These are phyloP conservation scores for Acarospora socialis DNA, from an alignment of 2,329 filamentous ascomycete genomes.

Conservation along the genomic window DNA sequence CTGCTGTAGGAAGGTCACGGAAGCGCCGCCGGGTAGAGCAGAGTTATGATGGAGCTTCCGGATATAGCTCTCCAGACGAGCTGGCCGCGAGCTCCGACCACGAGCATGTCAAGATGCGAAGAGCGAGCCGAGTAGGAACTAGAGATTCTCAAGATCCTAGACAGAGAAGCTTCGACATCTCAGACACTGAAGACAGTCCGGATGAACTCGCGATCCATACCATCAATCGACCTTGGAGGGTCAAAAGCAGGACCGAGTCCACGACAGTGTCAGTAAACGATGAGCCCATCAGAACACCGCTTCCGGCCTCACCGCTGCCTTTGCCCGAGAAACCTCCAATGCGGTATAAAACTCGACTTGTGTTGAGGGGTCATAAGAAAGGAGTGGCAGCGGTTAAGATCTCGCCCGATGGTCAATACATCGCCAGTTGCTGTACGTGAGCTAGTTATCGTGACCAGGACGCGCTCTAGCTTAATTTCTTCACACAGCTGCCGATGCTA, in stretches of 20 bases:
- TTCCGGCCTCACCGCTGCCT: slow-evolving; percentile 26
- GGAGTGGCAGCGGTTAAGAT: slow-evolving; percentile 77
- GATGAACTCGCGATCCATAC: slow-evolving; percentile 18
- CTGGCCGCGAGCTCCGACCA: slow-evolving; percentile 22
- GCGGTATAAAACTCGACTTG: slow-evolving; percentile 54
- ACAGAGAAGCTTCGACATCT: slow-evolving; percentile 4
- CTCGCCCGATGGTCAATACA: slow-evolving; percentile 77
- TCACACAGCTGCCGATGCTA: slow-evolving; percentile 58
- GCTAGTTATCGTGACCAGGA: background rate
- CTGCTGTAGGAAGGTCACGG: slow-evolving; percentile 18
- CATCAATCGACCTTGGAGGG: slow-evolving; percentile 24
- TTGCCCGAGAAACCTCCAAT: slow-evolving; percentile 41
- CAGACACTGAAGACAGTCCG: slow-evolving; percentile 9
- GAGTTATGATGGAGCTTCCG: too few species aligned
- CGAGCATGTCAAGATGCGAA: slow-evolving; percentile 16
- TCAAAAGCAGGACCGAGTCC: slow-evolving; percentile 42
- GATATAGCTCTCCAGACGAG: slow-evolving; percentile 36
- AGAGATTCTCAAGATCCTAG: background rate
- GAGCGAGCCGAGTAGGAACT: slow-evolving; percentile 1
- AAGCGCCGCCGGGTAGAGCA: slow-evolving; percentile 23
- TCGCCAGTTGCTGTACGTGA: slow-evolving; percentile 61
- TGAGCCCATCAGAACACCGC: slow-evolving; percentile 12
- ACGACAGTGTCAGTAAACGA: slow-evolving; percentile 3
- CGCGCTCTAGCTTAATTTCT: slow-evolving; percentile 2
- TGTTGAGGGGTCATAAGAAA: slow-evolving; percentile 62